Conservation (phyloP, 2,329 filamentous ascomycete genomes). For the Epichloe coenophiala region DNA sequence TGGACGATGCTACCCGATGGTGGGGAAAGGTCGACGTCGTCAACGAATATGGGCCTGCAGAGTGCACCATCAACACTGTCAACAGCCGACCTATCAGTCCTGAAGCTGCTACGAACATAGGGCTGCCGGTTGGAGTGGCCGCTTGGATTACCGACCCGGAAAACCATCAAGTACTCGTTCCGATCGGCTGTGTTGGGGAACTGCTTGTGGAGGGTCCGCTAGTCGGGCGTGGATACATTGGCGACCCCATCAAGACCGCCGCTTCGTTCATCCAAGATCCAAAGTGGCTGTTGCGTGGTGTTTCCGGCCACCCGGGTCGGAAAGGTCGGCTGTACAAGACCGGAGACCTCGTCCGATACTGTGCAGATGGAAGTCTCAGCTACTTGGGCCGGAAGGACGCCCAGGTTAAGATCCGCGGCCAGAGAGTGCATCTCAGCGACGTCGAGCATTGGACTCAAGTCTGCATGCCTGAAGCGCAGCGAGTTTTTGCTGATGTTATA, state of each 20-base stretch:
- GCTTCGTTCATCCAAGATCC: constrained; percentile 14
- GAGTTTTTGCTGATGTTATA: not conserved
- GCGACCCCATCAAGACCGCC: constrained; percentile 20
- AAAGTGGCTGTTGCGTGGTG: constrained; percentile 8
- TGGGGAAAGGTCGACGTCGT: not conserved
- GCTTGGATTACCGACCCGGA: not conserved
- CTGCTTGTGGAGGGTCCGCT: constrained; percentile 29
- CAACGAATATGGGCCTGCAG: not conserved
- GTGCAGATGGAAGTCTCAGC: not conserved
- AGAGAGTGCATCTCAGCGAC: constrained; percentile 3
- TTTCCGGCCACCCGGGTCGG: not conserved
- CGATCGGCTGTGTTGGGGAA: constrained; percentile 14
- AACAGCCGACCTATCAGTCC: not conserved
- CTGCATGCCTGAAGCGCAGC: not conserved
- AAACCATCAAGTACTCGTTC: not conserved
- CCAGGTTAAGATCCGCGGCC: constrained; percentile 8
- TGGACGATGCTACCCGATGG: constrained; percentile 1
- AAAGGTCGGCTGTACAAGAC: constrained; percentile 8
- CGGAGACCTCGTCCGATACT: constrained; percentile 10
- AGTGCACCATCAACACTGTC: not conserved
- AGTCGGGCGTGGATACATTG: constrained; percentile 36
- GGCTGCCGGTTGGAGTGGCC: too few relatives aligned
- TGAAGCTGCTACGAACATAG: too few relatives aligned
- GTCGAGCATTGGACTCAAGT: constrained; percentile 1
- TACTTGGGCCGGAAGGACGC: constrained; percentile 4